Conservation (phyloP, 2,329 filamentous ascomycete genomes). For the Amesomyces nigricolor region DNA sequence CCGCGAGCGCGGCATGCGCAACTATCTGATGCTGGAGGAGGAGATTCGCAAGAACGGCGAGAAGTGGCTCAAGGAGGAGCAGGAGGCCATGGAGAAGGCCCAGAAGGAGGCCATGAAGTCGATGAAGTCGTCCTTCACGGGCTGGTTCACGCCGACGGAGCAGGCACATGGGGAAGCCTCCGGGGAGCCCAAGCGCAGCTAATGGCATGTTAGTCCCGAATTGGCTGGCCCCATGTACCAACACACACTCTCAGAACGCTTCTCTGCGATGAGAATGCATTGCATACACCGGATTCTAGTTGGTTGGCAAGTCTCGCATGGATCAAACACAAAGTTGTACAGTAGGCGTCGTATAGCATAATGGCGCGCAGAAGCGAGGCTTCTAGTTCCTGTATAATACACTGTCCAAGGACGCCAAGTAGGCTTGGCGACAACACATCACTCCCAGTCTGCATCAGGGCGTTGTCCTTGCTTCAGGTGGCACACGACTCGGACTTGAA, state of each 20-base stretch:
- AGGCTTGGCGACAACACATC: too few species aligned
- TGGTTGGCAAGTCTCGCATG: background rate
- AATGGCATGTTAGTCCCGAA: background rate
- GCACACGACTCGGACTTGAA: too few species aligned
- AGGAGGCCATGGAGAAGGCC: conserved; percentile 77
- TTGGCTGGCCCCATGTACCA: conserved; percentile 5
- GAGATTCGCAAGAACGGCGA: conserved; percentile 91
- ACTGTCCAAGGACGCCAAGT: background rate
- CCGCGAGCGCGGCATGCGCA: conserved; percentile 81
- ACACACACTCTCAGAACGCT: background rate
- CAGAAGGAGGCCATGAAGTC: conserved; percentile 87
- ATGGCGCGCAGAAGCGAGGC: background rate
- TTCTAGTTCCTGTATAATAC: conserved; percentile 1
- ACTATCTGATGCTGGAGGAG: conserved; percentile 83
- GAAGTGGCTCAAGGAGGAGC: conserved; percentile 93
- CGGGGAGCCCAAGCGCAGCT: conserved; percentile 13
- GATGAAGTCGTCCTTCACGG: conserved; percentile 75
- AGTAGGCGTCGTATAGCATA: background rate
- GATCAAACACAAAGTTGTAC: background rate
- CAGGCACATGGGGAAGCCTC: conserved; percentile 15
- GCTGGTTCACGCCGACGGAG: conserved; percentile 41
- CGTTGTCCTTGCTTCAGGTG: too few species aligned
- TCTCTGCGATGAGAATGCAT: too few species aligned
- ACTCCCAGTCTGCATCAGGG: too few species aligned
- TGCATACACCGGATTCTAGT: background rate